phyloP scores from a whole-genome alignment of 805 yeast species.

The Pichia membranifaciens region DNA sequence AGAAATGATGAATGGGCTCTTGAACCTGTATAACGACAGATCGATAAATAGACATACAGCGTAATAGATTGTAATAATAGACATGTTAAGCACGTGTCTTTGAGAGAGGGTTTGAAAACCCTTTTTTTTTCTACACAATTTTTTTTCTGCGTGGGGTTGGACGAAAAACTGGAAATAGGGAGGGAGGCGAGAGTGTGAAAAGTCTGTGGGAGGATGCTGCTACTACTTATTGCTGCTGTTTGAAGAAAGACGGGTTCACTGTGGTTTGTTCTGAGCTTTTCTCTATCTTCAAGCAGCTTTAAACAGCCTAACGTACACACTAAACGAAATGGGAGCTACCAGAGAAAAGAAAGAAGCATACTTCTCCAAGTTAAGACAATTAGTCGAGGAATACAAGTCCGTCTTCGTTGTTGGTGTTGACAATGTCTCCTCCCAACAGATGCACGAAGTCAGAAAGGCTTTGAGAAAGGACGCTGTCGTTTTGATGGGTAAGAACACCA shows the following conservation, averaged over 20 bases:
- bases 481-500: slow-evolving; percentile 99
- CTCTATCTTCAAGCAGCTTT: slow-evolving; percentile 45
- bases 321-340: slow-evolving; percentile 99
- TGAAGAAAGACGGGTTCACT: too few species aligned
- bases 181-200: neutral
- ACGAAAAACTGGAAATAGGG: neutral
- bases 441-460: slow-evolving; percentile 98
- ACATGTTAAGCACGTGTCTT: too few species aligned
- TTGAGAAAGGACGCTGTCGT: slow-evolving; percentile 94
- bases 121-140: neutral
- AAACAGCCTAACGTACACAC: slow-evolving; percentile 76
- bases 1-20: slow-evolving; percentile 12
- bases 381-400: slow-evolving; percentile 95
- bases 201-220: too few species aligned
- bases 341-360: slow-evolving; percentile 96
- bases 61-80: too few species aligned
- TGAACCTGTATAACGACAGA: too few species aligned
- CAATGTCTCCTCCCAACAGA: slow-evolving; percentile 99
- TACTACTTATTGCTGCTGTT: too few species aligned
- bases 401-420: slow-evolving; percentile 99
- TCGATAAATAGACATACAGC: too few species aligned
- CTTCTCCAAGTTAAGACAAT: slow-evolving; percentile 90
- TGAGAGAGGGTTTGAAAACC: slow-evolving; percentile 2
- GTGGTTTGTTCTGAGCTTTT: neutral
- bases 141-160: neutral